Base-by-base conservation (phyloP, 1,284 basidiomycete species). In the Cryptococcus wingfieldii region DNA sequence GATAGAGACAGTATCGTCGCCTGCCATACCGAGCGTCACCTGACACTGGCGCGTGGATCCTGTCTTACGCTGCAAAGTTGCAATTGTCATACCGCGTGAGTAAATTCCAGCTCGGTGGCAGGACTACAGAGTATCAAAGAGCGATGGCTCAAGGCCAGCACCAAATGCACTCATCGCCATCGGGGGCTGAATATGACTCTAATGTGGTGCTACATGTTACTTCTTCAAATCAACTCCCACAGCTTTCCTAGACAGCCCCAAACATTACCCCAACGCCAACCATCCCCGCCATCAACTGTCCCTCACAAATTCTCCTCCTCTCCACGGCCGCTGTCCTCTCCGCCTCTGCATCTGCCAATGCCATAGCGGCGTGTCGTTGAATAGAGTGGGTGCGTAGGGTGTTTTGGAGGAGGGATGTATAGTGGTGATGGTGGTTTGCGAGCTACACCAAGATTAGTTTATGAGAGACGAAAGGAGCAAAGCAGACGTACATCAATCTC, bases 301-400 rank as follows among this genome's bases (percentile, higher is more conserved):
- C 59, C 50, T 72, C 68, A 25, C 57, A 62, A 1, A 69, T 61
- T 50, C 59, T 61, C 37, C 70, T 56, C 47, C 73, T 58, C 50
- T 74, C 71, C 5, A 44, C 56, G 2, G 69, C 73, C 1, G 69
- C 67, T 2, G 59, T 38, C 7, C 69, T 52, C 53, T 75, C 72
- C 19, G 68, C 68, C 60, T 75, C 73, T 0, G 71, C 73, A 53
- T 75, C 72, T 5, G 71, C 67, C 12, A 74, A 49, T 0, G 70
- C 56, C 13, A 65, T 65, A 3, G 64, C 61, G 0, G 69, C 70
- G 25, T 69, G 62, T 18, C 70, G 50, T 41, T 58, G 46, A 4
- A 61, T 59, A 4, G 67, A 54, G 49, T 69, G 65, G 2, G 66
- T 57, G 6, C 64, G 61, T 12, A 64, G 46, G 2, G 65, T 66